A percentile compares a stretch with the other conserved stretches of the same genome.
Conservation (phyloP, 805 yeast species). For the Nakazawaea holstii region DNA sequence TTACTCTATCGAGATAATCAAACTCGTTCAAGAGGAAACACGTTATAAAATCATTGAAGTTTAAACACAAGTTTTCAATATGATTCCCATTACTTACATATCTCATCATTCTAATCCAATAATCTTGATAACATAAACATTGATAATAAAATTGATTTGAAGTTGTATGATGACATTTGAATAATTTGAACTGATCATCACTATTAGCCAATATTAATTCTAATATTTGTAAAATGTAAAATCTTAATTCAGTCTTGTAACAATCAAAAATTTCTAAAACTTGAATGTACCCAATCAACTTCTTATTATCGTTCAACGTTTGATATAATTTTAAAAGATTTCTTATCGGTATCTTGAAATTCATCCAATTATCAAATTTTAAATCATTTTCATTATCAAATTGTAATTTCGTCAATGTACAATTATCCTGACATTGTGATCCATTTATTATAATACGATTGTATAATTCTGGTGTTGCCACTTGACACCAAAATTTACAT, state of each 20-base stretch:
- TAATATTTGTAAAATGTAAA: slow-evolving; percentile 4
- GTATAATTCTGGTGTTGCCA: neutral
- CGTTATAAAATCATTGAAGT: slow-evolving; percentile 6
- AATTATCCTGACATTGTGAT: slow-evolving; percentile 1
- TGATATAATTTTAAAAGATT: slow-evolving; percentile 1
- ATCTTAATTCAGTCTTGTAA: slow-evolving; percentile 7
- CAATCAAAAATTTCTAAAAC: slow-evolving; percentile 5
- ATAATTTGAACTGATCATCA: neutral
- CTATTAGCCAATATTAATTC: neutral
- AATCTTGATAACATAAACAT: slow-evolving; percentile 7
- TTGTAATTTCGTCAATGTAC: neutral
- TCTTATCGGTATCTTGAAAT: slow-evolving; percentile 1
- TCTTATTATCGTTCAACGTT: neutral
- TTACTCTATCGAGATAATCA: neutral
- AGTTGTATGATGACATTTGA: slow-evolving; percentile 8
- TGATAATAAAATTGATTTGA: slow-evolving; percentile 7
- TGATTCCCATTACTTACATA: neutral
- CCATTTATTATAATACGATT: slow-evolving; percentile 4
- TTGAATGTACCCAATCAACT: neutral
- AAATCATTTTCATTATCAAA: neutral
- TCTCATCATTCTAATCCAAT: neutral
- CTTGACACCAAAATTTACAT: slow-evolving; percentile 1
- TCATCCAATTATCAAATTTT: slow-evolving; percentile 3
- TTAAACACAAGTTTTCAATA: neutral
- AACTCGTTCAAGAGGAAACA: neutral